These are phyloP conservation scores for Sisymbrium altissimum DNA, from an alignment of 345 rosid species.

Conservation along the genomic window DNA sequence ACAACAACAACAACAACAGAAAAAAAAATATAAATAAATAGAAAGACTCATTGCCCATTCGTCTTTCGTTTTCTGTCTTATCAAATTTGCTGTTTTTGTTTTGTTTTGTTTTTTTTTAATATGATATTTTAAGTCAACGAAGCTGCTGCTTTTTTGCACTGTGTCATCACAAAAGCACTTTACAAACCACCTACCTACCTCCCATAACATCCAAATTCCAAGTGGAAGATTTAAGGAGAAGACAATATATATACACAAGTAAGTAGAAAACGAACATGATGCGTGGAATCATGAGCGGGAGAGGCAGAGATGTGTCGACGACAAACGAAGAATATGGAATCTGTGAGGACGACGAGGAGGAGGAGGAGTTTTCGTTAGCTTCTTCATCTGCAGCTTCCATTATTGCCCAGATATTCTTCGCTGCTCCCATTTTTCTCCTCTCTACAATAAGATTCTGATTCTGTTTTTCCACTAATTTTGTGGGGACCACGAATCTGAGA, in stretches of 20 bases:
- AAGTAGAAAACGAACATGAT: conserved; percentile 52
- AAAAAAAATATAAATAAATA: neutral
- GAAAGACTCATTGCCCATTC: neutral
- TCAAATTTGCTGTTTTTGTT: too few species aligned
- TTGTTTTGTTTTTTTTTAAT: too few species aligned
- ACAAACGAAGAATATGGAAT: conserved; percentile 44
- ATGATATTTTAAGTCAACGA: too few species aligned
- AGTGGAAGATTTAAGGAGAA: too few species aligned
- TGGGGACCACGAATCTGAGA: too few species aligned
- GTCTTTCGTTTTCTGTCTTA: neutral
- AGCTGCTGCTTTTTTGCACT: too few species aligned
- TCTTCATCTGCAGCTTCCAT: conserved; percentile 34
- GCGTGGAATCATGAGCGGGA: conserved; percentile 54
- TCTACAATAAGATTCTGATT: conserved; percentile 3
- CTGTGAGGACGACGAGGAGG: conserved; percentile 3
- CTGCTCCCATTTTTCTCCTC: conserved; percentile 44
- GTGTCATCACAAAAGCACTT: too few species aligned
- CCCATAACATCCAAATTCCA: too few species aligned
- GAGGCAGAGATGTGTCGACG: conserved; percentile 59
- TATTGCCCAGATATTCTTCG: conserved; percentile 44
- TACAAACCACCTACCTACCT: too few species aligned
- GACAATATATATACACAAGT: too few species aligned
- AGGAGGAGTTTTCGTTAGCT: too few species aligned
- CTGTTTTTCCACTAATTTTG: neutral
- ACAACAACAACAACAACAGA: neutral